These are phyloP conservation scores for Thalassiosira livingstoniorum DNA, from an alignment of 352 stramenopile genomes.

Conservation along the genomic window DNA sequence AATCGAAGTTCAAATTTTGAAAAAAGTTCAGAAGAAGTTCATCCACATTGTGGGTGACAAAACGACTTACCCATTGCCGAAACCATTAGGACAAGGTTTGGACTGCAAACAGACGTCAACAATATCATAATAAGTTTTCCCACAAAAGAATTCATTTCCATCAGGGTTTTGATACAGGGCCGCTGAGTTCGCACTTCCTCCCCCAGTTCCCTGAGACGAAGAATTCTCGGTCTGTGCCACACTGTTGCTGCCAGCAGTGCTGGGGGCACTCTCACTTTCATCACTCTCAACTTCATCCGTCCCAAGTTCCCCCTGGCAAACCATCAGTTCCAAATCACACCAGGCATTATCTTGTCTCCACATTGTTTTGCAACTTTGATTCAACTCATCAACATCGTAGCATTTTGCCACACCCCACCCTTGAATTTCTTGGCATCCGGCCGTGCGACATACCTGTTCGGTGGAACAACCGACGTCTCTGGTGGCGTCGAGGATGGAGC, in stretches of 20 bases:
- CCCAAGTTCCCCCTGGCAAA: slow-evolving; percentile 25
- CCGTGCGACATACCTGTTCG: slow-evolving; percentile 41
- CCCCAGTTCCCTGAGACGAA: background rate
- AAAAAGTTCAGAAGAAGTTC: too few relatives aligned
- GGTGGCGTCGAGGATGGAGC: slow-evolving; percentile 4
- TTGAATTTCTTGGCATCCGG: slow-evolving; percentile 15
- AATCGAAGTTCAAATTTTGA: too few relatives aligned
- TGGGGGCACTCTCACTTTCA: too few relatives aligned
- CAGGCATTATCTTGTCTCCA: slow-evolving; percentile 8
- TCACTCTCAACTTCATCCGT: background rate
- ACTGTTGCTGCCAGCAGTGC: too few relatives aligned
- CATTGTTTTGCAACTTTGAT: slow-evolving; percentile 13
- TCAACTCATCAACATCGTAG: slow-evolving; percentile 25
- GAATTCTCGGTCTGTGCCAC: too few relatives aligned
- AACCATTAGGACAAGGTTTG: slow-evolving; percentile 29
- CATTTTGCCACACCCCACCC: slow-evolving; percentile 26
- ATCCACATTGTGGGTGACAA: too few relatives aligned
- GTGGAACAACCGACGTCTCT: slow-evolving; percentile 27
- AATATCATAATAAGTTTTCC: slow-evolving; percentile 36
- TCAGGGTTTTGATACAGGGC: slow-evolving; percentile 48
- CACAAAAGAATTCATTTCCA: slow-evolving; percentile 56
- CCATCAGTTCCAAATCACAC: slow-evolving; percentile 37
- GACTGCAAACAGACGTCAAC: slow-evolving; percentile 30
- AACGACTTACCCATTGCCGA: slow-evolving; percentile 9
- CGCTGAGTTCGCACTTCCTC: background rate